Evolutionary conservation across 1,139 yeast genomes (phyloP).

Genomic region (Debaryomyces nepalensis): DNA sequence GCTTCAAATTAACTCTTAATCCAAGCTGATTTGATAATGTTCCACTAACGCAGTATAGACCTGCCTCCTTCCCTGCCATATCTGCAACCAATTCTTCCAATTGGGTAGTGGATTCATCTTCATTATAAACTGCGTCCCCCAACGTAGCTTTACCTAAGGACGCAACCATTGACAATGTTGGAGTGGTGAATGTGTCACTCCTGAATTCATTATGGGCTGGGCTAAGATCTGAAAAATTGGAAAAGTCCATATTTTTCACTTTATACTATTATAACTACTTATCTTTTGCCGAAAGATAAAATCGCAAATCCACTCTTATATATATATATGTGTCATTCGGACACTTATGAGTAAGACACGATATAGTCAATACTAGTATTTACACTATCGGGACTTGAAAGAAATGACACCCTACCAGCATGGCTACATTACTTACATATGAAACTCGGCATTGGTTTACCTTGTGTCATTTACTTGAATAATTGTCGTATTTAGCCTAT

Average conservation of each 20-base stretch:
- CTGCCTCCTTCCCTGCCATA: slow-evolving; percentile 47
- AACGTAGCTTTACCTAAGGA: slow-evolving; percentile 32
- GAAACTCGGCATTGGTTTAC: background rate
- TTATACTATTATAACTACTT: background rate
- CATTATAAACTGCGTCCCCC: slow-evolving; percentile 53
- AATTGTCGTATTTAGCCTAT: background rate
- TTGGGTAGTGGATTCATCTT: slow-evolving; percentile 40
- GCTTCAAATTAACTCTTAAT: slow-evolving; percentile 43
- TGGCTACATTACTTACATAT: background rate
- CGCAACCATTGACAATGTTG: slow-evolving; percentile 44
- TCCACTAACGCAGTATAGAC: slow-evolving; percentile 50
- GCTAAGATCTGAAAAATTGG: slow-evolving; percentile 24
- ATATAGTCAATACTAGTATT: background rate
- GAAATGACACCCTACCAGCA: background rate
- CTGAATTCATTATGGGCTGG: slow-evolving; percentile 47
- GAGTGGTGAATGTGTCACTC: slow-evolving; percentile 54
- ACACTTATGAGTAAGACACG: slow-evolving; percentile 4
- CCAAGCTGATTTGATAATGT: slow-evolving; percentile 53
- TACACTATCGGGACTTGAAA: background rate
- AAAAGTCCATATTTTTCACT: slow-evolving; percentile 22
- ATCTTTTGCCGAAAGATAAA: too few species aligned
- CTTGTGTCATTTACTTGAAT: background rate
- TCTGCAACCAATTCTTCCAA: slow-evolving; percentile 42
- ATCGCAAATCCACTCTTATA: background rate
- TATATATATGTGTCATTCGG: background rate